Evolutionary conservation across 768 basidiomycete genomes (phyloP).

Genomic region (Lentinula sp.): DNA sequence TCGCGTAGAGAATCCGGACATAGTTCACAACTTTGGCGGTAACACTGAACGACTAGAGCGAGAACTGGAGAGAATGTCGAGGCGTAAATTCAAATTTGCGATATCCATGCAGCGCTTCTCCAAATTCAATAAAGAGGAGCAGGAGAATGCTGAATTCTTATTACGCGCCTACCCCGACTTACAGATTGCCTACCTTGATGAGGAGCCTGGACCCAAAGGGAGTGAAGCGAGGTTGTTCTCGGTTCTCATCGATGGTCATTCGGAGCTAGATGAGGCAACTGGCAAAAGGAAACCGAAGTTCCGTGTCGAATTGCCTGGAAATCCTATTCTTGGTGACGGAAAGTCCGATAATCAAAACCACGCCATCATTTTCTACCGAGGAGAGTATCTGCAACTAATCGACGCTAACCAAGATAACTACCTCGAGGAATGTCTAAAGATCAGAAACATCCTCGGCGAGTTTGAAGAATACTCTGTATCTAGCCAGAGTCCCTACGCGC

Average conservation of each 20-base stretch:
- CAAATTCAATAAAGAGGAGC: conserved; percentile 99
- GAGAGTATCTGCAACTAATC: conserved; percentile 98
- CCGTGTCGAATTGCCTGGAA: conserved; percentile 94
- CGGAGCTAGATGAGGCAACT: conserved; percentile 83
- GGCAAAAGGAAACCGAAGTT: conserved; percentile 96
- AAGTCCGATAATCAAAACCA: conserved; percentile 99
- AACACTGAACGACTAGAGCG: conserved; percentile 95
- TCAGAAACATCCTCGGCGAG: conserved; percentile 94
- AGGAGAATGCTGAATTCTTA: conserved; percentile 97
- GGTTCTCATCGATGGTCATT: conserved; percentile 94
- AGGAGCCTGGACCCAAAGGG: conserved; percentile 86
- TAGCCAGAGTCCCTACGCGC: conserved; percentile 91
- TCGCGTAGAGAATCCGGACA: conserved; percentile 97
- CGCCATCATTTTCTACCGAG: conserved; percentile 97
- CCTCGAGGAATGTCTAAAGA: conserved; percentile 97
- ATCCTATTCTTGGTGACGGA: conserved; percentile 97
- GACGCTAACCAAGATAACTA: conserved; percentile 99
- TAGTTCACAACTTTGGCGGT: conserved; percentile 93
- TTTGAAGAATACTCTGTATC: conserved; percentile 93
- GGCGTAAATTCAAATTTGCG: conserved; percentile 96
- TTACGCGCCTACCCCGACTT: conserved; percentile 97
- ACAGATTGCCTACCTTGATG: conserved; percentile 97
- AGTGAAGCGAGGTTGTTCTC: conserved; percentile 89
- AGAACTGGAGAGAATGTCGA: conserved; percentile 94
- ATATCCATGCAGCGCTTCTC: conserved; percentile 99